Base-by-base conservation (phyloP, 306 rosid species). In the Fragaria nilgerrensis region DNA sequence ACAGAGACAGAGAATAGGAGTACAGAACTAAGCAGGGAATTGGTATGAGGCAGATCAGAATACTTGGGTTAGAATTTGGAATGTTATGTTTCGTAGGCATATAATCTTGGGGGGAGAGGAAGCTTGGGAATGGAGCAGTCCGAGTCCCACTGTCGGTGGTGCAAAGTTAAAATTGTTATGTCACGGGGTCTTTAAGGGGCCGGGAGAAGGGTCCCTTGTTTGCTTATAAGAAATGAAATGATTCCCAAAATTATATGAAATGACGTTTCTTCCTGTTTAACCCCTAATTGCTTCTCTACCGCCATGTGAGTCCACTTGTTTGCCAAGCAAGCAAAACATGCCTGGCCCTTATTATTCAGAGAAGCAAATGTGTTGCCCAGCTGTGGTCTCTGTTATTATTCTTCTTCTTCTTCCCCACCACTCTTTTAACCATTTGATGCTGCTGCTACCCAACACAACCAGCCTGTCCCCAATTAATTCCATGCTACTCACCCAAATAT, bases 311-410 rank as follows among this genome's bases (percentile, higher is more conserved):
- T 36, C 70, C 70, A 65, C 70, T 17, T 16, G 70, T 65, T 65
- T 34, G 25, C 47, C 15, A 65, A 65, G 68, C 68, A 63, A 63
- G 68, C 43, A 34, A 62, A 63, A 32, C 68, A 63, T 7, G 70
- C 70, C 47, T 65, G 70, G 47, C 70, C 41, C 47, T 41, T 39
- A 3, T 2, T 48, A 48, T 48, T 48, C 52, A 48, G 19, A 48
- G 52, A 48, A 14, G 19, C 52, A 48, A 16, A 49, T 49, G 70
- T 66, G 70, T 66, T 66, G 27, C 48, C 85, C 76, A 86, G 90
- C 89, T 87, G 92, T 84, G 82, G 36, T 61, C 82, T 85, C 75
- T 29, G n/a, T 62, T 32, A 1, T 16, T 58, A 19, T 45, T 22
- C 32, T 68, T 14, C 43, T 63, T 15, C 43, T 16, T 16, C 12